Conservation (phyloP, 768 basidiomycete genomes). For the Mycena capillaripes region DNA sequence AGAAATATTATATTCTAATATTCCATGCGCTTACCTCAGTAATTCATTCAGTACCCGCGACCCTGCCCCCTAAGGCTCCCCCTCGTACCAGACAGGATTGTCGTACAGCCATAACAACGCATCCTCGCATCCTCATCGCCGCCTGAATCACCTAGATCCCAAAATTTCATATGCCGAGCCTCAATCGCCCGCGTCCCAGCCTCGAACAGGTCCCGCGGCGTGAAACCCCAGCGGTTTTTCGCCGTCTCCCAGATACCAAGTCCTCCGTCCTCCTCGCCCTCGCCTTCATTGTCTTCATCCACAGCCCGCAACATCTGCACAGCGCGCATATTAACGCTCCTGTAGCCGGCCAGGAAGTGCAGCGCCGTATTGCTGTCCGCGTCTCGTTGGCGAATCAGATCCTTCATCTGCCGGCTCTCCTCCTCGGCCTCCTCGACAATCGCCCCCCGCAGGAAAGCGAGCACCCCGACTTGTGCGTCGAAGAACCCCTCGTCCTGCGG, state of each 20-base stretch:
- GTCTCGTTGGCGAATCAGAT: conserved; percentile 6
- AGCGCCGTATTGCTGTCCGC: conserved; percentile 19
- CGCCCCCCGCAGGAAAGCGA: background rate
- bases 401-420: background rate
- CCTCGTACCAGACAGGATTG: background rate
- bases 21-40: background rate
- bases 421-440: background rate
- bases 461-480: conserved; percentile 12
- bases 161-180: conserved; percentile 21
- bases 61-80: conserved; percentile 11
- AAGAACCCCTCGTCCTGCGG: conserved; percentile 10
- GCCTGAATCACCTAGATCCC: background rate
- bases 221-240: conserved; percentile 14
- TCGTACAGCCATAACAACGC: conserved; percentile 14
- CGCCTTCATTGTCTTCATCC: background rate
- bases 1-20: background rate
- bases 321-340: conserved; percentile 12
- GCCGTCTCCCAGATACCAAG: conserved; percentile 14
- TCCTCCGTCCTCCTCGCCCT: background rate
- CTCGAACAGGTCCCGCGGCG: conserved; percentile 14
- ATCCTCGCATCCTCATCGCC: conserved; percentile 13
- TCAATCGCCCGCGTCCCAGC: conserved; percentile 1
- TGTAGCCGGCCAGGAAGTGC: conserved; percentile 17
- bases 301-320: conserved; percentile 17
- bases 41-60: background rate